Evolutionary conservation across 441 rosid species (phyloP).

Genomic region (Manihot esculenta): DNA sequence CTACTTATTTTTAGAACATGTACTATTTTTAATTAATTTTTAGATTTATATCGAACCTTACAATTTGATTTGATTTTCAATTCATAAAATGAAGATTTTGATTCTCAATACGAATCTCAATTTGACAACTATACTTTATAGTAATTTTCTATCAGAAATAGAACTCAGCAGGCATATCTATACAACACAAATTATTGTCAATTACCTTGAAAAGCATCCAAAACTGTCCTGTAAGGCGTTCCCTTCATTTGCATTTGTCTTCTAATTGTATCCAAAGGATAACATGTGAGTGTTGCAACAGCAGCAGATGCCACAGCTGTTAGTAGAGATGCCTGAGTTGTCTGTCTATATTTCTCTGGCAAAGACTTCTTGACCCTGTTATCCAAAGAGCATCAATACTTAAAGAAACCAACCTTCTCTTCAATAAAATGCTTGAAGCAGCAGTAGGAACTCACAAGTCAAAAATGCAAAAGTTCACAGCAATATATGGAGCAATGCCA

Average conservation of each 20-base stretch:
- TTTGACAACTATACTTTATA: too few species aligned
- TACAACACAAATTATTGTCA: neutral
- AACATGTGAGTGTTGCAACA: conserved; percentile 86
- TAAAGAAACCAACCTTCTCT: neutral
- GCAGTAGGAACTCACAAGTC: conserved; percentile 70
- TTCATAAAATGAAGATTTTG: too few species aligned
- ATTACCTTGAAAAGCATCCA: conserved; percentile 88
- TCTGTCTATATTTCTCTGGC: conserved; percentile 79
- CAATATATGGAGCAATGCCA: conserved; percentile 97
- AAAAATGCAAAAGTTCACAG: conserved; percentile 91
- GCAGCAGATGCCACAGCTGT: conserved; percentile 90
- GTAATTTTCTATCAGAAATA: neutral
- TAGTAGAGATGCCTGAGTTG: conserved; percentile 71
- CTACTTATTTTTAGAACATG: too few species aligned
- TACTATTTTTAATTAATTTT: too few species aligned
- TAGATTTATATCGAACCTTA: too few species aligned
- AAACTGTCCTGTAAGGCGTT: conserved; percentile 76
- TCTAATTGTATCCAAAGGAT: conserved; percentile 97
- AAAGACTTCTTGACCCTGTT: conserved; percentile 86
- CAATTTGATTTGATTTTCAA: too few species aligned
- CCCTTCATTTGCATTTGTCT: conserved; percentile 99
- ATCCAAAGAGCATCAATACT: conserved; percentile 17
- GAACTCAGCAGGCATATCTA: neutral
- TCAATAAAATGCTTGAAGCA: conserved; percentile 14
- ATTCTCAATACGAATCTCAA: too few species aligned